phyloP scores from a whole-genome alignment of 2,329 filamentous ascomycete species.

The Chaetomiaceae sp. region DNA sequence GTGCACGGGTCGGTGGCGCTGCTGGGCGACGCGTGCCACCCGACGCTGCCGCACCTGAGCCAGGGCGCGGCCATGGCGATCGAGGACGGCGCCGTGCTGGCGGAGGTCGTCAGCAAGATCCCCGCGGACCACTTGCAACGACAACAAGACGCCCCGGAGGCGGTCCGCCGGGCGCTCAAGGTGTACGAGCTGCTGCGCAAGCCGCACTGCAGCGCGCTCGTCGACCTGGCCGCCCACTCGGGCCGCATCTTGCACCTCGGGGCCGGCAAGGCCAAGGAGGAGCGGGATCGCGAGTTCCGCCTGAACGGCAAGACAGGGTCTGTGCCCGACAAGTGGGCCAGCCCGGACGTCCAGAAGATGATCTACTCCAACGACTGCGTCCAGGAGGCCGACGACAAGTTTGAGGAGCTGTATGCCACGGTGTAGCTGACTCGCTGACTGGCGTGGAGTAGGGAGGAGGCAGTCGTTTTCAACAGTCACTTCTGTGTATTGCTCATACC shows the following conservation, averaged over 20 bases:
- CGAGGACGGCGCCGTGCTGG: constrained; percentile 58
- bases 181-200: constrained; percentile 53
- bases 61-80: constrained; percentile 64
- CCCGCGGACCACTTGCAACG: constrained; percentile 28
- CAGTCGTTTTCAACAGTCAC: too few relatives aligned
- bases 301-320: constrained; percentile 41
- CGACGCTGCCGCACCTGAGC: constrained; percentile 60
- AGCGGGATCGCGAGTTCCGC: constrained; percentile 52
- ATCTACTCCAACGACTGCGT: constrained; percentile 60
- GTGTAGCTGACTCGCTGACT: constrained; percentile 13
- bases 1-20: constrained; percentile 50
- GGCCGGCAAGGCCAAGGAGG: constrained; percentile 52
- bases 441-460: too few relatives aligned
- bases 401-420: constrained; percentile 40
- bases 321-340: constrained; percentile 64
- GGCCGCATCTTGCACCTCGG: constrained; percentile 52
- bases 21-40: constrained; percentile 60
- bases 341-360: constrained; percentile 61
- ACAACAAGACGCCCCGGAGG: constrained; percentile 30
- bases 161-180: constrained; percentile 44
- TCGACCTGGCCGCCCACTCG: constrained; percentile 47
- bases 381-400: constrained; percentile 46
- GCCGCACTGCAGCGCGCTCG: constrained; percentile 46
- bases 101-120: constrained; percentile 42
- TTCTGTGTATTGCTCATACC: too few relatives aligned